Conservation (phyloP, 2,329 filamentous ascomycete species). For the Colletotrichum sp. region DNA sequence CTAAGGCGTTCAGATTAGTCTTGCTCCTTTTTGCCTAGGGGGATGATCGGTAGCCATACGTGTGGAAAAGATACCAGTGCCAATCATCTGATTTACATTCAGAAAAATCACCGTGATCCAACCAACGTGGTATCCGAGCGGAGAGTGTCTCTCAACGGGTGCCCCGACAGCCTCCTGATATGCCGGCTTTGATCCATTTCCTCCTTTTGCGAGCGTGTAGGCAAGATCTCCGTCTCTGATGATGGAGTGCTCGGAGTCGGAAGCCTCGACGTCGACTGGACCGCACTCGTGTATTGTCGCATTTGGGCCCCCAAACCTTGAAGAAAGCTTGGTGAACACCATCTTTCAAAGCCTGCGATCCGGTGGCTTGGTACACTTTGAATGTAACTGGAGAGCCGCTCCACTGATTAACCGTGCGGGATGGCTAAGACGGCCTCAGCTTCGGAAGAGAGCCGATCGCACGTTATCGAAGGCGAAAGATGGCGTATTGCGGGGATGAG, state of each 20-base stretch:
- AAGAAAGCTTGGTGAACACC: not conserved
- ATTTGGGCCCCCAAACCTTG: not conserved
- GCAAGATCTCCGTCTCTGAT: constrained; percentile 44
- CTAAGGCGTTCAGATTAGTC: constrained; percentile 35
- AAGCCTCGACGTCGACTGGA: constrained; percentile 7
- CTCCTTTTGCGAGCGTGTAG: constrained; percentile 45
- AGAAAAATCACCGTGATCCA: constrained; percentile 62
- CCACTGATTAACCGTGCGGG: not conserved
- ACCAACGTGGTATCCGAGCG: constrained; percentile 63
- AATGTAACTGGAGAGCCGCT: not conserved
- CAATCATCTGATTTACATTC: constrained; percentile 67
- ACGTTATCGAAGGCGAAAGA: not conserved
- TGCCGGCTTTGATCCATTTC: constrained; percentile 52
- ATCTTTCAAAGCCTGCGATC: not conserved
- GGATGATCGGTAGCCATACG: constrained; percentile 39
- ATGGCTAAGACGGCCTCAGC: too few species aligned
- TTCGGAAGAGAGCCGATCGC: not conserved
- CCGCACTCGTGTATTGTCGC: not conserved
- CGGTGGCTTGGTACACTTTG: not conserved
- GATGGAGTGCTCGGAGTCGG: constrained; percentile 28
- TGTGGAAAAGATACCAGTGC: constrained; percentile 67
- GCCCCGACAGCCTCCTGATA: constrained; percentile 68
- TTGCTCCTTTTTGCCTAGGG: not conserved
- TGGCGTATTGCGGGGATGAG: not conserved
- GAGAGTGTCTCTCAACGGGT: constrained; percentile 62